These are phyloP conservation scores for Leishmania braziliensis DNA, from an alignment of 208 protist genomes.

Conservation along the genomic window DNA sequence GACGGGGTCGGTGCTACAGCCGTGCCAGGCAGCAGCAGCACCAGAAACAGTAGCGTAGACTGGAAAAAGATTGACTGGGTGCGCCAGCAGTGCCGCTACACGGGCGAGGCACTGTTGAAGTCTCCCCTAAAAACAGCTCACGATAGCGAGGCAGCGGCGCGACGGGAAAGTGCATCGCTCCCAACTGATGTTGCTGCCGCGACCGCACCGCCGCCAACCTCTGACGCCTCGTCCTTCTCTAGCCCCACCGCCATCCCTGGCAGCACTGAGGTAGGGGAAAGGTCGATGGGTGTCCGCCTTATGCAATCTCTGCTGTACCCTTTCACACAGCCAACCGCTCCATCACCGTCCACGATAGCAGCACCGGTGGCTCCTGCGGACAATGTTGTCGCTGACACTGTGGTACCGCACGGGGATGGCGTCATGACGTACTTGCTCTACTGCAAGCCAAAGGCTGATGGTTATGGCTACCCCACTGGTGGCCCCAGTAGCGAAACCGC, in stretches of 20 bases:
- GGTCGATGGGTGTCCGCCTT: slow-evolving; percentile 24
- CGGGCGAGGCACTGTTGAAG: slow-evolving; percentile 15
- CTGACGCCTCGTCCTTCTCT: background rate
- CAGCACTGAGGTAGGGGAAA: slow-evolving; percentile 4
- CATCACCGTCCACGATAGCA: background rate
- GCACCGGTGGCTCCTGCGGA: background rate
- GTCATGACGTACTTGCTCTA: slow-evolving; percentile 41
- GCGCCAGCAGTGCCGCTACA: slow-evolving; percentile 37
- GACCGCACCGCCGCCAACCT: background rate
- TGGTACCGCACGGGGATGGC: slow-evolving; percentile 28
- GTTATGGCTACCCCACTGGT: slow-evolving; percentile 3
- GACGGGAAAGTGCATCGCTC: background rate
- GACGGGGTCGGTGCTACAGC: background rate
- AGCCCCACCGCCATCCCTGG: background rate
- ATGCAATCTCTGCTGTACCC: slow-evolving; percentile 32
- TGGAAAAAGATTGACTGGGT: slow-evolving; percentile 32
- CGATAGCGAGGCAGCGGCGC: background rate
- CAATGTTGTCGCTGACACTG: background rate
- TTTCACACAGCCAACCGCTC: slow-evolving; percentile 9
- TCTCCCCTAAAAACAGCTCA: background rate
- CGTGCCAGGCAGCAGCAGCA: slow-evolving; percentile 1
- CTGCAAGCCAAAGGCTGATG: slow-evolving; percentile 20
- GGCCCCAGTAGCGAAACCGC: background rate
- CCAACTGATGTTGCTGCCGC: background rate
- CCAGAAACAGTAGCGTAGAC: slow-evolving; percentile 4